Evolutionary conservation across 1,139 yeast species (phyloP).

Genomic region (Suhomyces chickasaworum): DNA sequence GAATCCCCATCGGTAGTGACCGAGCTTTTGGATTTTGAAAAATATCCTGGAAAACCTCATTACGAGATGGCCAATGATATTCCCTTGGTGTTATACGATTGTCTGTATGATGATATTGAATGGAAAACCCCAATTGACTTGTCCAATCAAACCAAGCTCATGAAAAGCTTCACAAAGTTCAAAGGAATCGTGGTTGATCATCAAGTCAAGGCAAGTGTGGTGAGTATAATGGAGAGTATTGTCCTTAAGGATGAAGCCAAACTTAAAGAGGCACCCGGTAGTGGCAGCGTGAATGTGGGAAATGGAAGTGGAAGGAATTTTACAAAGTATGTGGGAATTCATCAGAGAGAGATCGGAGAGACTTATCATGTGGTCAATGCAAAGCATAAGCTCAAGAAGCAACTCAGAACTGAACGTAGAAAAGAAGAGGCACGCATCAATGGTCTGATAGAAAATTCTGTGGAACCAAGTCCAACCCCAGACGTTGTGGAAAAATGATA

Average conservation of each 20-base stretch:
- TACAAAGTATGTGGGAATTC: slow-evolving; percentile 58
- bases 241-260: slow-evolving; percentile 24
- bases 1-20: slow-evolving; percentile 63
- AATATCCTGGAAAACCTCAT: slow-evolving; percentile 69
- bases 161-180: slow-evolving; percentile 32
- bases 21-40: slow-evolving; percentile 59
- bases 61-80: slow-evolving; percentile 91
- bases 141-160: slow-evolving; percentile 19
- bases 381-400: slow-evolving; percentile 55
- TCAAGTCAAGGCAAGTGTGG: slow-evolving; percentile 38
- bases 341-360: slow-evolving; percentile 60
- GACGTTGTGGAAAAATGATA: background rate
- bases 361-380: slow-evolving; percentile 67
- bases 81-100: slow-evolving; percentile 88
- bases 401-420: slow-evolving; percentile 16
- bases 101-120: slow-evolving; percentile 70
- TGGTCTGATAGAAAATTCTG: background rate
- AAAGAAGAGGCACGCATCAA: background rate
- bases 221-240: slow-evolving; percentile 32
- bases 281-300: slow-evolving; percentile 58
- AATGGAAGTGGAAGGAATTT: slow-evolving; percentile 69
- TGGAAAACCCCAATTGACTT: slow-evolving; percentile 50
- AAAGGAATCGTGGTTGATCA: slow-evolving; percentile 36
- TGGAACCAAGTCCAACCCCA: background rate
- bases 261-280: slow-evolving; percentile 21